phyloP scores from a whole-genome alignment of 2,329 filamentous ascomycete species.

The Cladosporium austrohemisphaericum region DNA sequence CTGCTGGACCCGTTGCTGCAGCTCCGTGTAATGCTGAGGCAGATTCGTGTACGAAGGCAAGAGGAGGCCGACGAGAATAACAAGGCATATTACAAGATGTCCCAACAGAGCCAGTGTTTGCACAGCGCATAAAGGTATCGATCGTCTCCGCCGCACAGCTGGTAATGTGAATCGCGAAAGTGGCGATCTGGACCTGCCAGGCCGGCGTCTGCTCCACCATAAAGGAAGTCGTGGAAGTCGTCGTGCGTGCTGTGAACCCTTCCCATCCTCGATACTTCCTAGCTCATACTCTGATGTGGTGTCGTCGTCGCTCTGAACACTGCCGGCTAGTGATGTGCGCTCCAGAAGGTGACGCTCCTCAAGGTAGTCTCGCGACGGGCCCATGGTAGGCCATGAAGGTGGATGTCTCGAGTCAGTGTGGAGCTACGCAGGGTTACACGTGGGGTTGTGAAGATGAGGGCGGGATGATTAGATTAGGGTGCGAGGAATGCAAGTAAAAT shows the following conservation, averaged over 20 bases:
- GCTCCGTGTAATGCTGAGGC: constrained; percentile 50
- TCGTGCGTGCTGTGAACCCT: neutral
- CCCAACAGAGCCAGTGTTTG: constrained; percentile 19
- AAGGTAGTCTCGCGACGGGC: neutral
- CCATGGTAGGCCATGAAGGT: constrained; percentile 2
- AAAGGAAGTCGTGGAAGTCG: neutral
- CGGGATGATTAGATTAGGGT: too few species aligned
- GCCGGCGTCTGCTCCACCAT: constrained; percentile 1
- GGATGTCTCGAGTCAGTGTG: neutral
- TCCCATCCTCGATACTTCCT: neutral
- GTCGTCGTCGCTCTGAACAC: neutral
- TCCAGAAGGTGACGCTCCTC: neutral
- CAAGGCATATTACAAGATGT: constrained; percentile 21
- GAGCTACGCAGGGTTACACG: neutral
- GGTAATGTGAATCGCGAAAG: neutral
- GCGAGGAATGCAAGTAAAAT: too few species aligned
- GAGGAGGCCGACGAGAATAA: constrained; percentile 47
- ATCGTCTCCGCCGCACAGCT: constrained; percentile 17
- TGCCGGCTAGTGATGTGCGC: neutral
- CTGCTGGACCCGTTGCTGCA: constrained; percentile 34
- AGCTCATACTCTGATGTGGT: constrained; percentile 5
- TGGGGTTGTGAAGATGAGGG: too few species aligned
- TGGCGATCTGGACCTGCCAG: constrained; percentile 1
- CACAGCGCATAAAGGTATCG: constrained; percentile 16
- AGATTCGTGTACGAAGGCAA: constrained; percentile 55